These are phyloP conservation scores for Carallia pectinifolia DNA, from an alignment of 345 rosid species.

Conservation along the genomic window DNA sequence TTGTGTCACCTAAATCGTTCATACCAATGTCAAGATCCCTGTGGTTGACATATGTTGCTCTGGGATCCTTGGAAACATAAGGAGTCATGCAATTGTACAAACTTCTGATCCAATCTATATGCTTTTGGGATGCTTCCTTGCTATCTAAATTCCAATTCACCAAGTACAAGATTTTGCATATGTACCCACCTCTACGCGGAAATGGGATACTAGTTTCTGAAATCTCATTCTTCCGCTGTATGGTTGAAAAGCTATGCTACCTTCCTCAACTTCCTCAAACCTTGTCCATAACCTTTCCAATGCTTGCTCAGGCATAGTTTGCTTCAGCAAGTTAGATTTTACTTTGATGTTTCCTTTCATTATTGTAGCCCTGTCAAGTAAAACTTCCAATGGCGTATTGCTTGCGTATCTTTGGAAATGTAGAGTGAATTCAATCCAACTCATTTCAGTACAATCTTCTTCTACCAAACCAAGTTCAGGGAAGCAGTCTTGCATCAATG, in stretches of 20 bases:
- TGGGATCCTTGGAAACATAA: constrained; percentile 14
- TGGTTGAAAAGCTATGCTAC: neutral
- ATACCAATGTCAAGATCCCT: constrained; percentile 25
- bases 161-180: constrained; percentile 8
- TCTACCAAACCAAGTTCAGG: neutral
- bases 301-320: constrained; percentile 3
- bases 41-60: constrained; percentile 16
- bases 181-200: constrained; percentile 7
- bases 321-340: constrained; percentile 8
- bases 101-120: neutral
- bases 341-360: neutral
- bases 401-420: neutral
- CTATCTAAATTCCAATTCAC: neutral
- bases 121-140: neutral
- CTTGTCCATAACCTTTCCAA: constrained; percentile 3
- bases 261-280: neutral
- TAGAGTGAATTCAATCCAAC: neutral
- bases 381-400: neutral
- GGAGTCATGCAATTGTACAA: constrained; percentile 9
- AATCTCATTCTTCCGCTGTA: constrained; percentile 9
- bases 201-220: constrained; percentile 1
- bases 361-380: neutral
- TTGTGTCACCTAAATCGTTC: constrained; percentile 1
- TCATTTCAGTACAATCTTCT: neutral
- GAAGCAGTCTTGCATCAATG: neutral